A percentile compares a stretch with the other conserved stretches of the same genome.
Evolutionary conservation across 768 basidiomycete genomes (phyloP).

Genomic region (Megacollybia marginata): DNA sequence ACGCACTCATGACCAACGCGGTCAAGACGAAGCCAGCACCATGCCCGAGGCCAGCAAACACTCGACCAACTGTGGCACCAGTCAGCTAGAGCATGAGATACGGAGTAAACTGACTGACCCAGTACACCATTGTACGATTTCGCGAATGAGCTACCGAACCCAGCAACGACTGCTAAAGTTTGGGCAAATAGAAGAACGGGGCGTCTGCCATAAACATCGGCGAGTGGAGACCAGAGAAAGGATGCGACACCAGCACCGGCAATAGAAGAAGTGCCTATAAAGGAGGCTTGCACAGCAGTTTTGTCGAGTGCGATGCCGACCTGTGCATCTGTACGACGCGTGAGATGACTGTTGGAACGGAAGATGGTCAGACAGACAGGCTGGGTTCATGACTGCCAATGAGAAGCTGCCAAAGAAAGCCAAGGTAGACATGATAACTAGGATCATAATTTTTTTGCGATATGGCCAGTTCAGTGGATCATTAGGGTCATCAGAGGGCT

Average conservation of each 20-base stretch:
- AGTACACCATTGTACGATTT: slow-evolving; percentile 6
- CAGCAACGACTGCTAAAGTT: slow-evolving; percentile 10
- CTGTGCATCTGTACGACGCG: neutral
- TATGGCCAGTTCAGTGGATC: slow-evolving; percentile 19
- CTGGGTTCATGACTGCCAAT: slow-evolving; percentile 14
- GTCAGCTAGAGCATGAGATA: neutral
- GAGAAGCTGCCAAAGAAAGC: slow-evolving; percentile 13
- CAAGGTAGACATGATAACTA: slow-evolving; percentile 8
- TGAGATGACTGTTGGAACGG: neutral
- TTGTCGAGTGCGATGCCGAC: neutral
- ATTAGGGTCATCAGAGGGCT: slow-evolving; percentile 17
- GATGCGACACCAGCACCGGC: slow-evolving; percentile 10
- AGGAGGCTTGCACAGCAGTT: neutral
- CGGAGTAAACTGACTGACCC: neutral
- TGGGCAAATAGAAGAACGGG: slow-evolving; percentile 13
- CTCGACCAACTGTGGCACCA: slow-evolving; percentile 5
- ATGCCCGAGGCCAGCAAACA: slow-evolving; percentile 11
- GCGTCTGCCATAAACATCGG: slow-evolving; percentile 18
- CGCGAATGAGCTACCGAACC: slow-evolving; percentile 9
- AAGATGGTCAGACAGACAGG: slow-evolving; percentile 4
- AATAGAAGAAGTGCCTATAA: slow-evolving; percentile 11
- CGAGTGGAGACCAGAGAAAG: slow-evolving; percentile 16
- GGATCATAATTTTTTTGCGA: slow-evolving; percentile 9
- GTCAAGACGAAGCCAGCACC: slow-evolving; percentile 9
- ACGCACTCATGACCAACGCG: slow-evolving; percentile 7